phyloP scores from a whole-genome alignment of 306 rosid species.

The Pueraria montana region DNA sequence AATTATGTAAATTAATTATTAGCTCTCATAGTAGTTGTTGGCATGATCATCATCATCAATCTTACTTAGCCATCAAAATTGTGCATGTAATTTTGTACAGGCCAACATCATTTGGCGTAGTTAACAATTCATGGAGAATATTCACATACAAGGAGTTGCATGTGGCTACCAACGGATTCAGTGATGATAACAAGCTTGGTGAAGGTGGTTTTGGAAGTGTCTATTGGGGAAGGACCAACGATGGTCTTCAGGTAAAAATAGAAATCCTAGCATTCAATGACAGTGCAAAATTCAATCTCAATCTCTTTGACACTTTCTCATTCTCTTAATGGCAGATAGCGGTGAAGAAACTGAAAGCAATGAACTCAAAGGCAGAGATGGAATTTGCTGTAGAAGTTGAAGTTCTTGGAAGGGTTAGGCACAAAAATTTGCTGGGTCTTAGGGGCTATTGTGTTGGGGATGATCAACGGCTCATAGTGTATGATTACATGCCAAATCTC shows the following conservation, averaged over 20 bases:
- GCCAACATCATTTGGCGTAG: constrained; percentile 56
- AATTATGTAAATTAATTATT: neutral
- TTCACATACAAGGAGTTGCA: constrained; percentile 89
- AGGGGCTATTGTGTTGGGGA: constrained; percentile 86
- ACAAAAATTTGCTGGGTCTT: constrained; percentile 83
- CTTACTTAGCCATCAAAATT: neutral
- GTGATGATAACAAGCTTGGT: constrained; percentile 81
- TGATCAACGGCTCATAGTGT: constrained; percentile 86
- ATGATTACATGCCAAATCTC: constrained; percentile 95
- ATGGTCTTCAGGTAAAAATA: constrained; percentile 73
- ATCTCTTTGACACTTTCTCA: neutral
- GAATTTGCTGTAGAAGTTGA: constrained; percentile 97
- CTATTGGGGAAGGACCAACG: constrained; percentile 81
- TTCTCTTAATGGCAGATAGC: constrained; percentile 67
- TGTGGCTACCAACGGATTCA: constrained; percentile 82
- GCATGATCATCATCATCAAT: constrained; percentile 16
- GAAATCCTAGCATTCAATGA: neutral
- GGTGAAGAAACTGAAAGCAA: constrained; percentile 88
- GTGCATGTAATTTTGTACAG: constrained; percentile 41
- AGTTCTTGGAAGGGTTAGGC: constrained; percentile 92
- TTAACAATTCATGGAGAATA: constrained; percentile 77
- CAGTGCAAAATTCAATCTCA: neutral
- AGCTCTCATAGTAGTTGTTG: neutral
- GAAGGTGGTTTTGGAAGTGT: constrained; percentile 96
- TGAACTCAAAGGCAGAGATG: constrained; percentile 93